Conservation (phyloP, 495 filamentous ascomycete genomes). For the Trichoderma gamsii region DNA sequence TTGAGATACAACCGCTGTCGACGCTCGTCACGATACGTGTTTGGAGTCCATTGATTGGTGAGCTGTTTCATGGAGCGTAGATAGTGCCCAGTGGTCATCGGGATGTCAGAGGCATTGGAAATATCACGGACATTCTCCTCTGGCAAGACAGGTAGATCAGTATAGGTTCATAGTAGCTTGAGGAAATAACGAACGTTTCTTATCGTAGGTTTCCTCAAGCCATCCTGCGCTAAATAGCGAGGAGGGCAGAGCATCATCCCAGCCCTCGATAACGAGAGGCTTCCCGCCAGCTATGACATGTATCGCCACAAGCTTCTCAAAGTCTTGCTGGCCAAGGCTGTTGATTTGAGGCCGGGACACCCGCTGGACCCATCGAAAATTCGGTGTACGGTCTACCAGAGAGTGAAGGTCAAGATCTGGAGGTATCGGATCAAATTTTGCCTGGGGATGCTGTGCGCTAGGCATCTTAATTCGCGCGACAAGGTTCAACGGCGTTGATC, state of each 20-base stretch:
- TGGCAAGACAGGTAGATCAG: constrained; percentile 20
- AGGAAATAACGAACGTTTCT: constrained; percentile 54
- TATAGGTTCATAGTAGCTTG: neutral
- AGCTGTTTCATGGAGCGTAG: constrained; percentile 73
- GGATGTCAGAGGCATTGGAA: constrained; percentile 57
- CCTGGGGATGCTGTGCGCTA: constrained; percentile 55
- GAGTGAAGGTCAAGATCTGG: constrained; percentile 70
- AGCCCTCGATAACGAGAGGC: constrained; percentile 84
- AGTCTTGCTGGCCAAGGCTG: constrained; percentile 60
- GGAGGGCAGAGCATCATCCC: constrained; percentile 57
- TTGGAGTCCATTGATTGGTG: constrained; percentile 62
- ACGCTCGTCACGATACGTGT: constrained; percentile 61
- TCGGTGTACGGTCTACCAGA: constrained; percentile 69
- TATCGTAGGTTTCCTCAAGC: constrained; percentile 65
- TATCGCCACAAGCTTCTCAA: constrained; percentile 71
- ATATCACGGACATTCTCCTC: constrained; percentile 70
- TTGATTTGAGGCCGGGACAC: constrained; percentile 70
- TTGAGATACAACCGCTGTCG: constrained; percentile 88
- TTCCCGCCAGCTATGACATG: constrained; percentile 79
- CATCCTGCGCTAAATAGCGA: constrained; percentile 73
- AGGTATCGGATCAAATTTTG: constrained; percentile 77
- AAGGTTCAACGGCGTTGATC: neutral
- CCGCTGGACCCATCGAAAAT: constrained; percentile 74
- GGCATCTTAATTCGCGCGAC: constrained; percentile 50
- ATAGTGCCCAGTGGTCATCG: constrained; percentile 82